Percentiles rank a stretch among this genome's conserved stretches.
Evolutionary conservation across 305 asterid species (phyloP).

Genomic region (Plantago rigida): DNA sequence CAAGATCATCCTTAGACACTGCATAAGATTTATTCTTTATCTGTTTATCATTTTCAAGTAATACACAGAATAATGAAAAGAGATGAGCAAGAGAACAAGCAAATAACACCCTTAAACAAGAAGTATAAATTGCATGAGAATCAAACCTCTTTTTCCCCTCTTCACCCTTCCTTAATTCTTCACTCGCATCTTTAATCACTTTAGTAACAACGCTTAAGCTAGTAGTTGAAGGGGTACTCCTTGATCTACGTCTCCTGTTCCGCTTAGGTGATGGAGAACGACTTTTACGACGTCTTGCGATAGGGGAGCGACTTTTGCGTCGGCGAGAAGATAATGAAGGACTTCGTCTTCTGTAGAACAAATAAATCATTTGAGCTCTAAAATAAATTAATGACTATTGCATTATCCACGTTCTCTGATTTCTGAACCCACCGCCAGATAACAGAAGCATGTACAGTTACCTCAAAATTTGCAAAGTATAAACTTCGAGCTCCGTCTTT

Average conservation of each 20-base stretch:
- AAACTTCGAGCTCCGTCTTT: slow-evolving; percentile 85
- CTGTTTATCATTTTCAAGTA: too few species aligned
- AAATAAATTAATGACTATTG: slow-evolving; percentile 23
- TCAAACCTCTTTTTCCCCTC: too few species aligned
- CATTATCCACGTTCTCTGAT: slow-evolving; percentile 17
- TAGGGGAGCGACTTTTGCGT: slow-evolving; percentile 39
- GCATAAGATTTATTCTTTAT: too few species aligned
- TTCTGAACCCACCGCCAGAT: slow-evolving; percentile 34
- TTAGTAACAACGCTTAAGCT: too few species aligned
- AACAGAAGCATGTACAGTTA: slow-evolving; percentile 61
- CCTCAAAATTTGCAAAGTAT: slow-evolving; percentile 84
- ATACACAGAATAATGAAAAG: too few species aligned
- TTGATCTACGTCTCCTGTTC: slow-evolving; percentile 51
- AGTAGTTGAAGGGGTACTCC: slow-evolving; percentile 27
- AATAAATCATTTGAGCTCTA: slow-evolving; percentile 41
- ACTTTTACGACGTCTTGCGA: slow-evolving; percentile 48
- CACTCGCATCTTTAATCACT: too few species aligned
- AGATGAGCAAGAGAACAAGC: too few species aligned
- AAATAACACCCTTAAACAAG: too few species aligned
- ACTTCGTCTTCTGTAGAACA: slow-evolving; percentile 69
- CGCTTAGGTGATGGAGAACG: slow-evolving; percentile 58
- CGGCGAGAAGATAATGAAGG: slow-evolving; percentile 56
- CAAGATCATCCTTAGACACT: too few species aligned
- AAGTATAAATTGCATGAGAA: too few species aligned
- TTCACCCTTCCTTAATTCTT: too few species aligned